Evolutionary conservation across 306 rosid genomes (phyloP).

Genomic region (Cyamopsis tetragonoloba): DNA sequence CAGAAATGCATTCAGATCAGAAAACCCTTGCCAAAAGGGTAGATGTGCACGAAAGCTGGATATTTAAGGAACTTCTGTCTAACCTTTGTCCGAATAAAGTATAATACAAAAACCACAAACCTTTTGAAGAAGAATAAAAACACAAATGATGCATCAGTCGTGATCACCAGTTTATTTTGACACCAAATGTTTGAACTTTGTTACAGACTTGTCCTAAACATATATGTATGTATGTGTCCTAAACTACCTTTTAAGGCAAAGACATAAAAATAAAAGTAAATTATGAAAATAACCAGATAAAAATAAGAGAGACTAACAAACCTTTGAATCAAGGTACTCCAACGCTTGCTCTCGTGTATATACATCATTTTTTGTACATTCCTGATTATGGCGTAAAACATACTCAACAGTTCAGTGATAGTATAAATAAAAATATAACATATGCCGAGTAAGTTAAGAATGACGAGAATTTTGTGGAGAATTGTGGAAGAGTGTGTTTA

Average conservation of each 20-base stretch:
- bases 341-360: conserved; percentile 68
- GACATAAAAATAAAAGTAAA: neutral
- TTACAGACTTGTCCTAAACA: neutral
- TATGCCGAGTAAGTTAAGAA: neutral
- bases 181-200: neutral
- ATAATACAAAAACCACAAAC: neutral
- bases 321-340: conserved; percentile 72
- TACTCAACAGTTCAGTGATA: conserved; percentile 8
- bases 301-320: conserved; percentile 25
- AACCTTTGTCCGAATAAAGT: neutral
- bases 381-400: conserved; percentile 47
- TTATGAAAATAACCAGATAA: conserved; percentile 1
- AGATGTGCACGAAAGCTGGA: neutral
- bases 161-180: neutral
- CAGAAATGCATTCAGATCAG: neutral
- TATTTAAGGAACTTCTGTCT: neutral
- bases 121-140: neutral
- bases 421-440: conserved; percentile 6
- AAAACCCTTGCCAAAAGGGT: neutral
- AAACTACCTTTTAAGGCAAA: too few relatives aligned
- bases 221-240: too few relatives aligned
- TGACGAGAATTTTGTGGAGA: too few relatives aligned
- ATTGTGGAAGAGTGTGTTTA: too few relatives aligned
- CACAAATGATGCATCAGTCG: neutral
- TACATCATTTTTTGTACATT: conserved; percentile 60